Percentiles rank a stretch among this genome's conserved stretches.
Evolutionary conservation across 805 yeast genomes (phyloP).

Genomic region (Metschnikowia matae): DNA sequence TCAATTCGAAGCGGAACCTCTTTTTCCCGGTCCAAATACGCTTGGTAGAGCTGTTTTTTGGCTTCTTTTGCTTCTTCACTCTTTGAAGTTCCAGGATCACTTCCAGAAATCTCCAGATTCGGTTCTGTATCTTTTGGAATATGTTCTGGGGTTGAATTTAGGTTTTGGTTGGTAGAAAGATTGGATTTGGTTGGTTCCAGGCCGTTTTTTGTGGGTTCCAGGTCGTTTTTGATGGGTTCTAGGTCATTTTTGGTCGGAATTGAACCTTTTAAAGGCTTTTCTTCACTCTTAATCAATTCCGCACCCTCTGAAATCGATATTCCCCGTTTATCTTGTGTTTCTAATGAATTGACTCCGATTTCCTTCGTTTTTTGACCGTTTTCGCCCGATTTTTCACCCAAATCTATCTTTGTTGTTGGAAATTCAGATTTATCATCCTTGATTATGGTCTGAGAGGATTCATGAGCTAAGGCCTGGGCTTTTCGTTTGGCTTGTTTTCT

Average conservation of each 20-base stretch:
- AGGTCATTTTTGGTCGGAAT: too few species aligned
- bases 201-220: too few species aligned
- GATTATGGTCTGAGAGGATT: too few species aligned
- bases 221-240: too few species aligned
- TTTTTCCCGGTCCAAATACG: conserved; percentile 27
- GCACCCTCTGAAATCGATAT: too few species aligned
- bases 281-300: too few species aligned
- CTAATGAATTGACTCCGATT: neutral
- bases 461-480: neutral
- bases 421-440: neutral
- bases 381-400: neutral
- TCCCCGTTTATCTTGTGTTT: neutral
- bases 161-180: too few species aligned
- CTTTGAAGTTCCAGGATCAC: neutral
- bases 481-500: conserved; percentile 2
- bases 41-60: conserved; percentile 15
- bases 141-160: too few species aligned
- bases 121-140: too few species aligned
- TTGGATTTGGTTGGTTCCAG: too few species aligned
- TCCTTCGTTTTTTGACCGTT: neutral
- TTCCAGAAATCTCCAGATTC: too few species aligned
- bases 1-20: conserved; percentile 12
- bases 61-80: neutral
- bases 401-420: neutral
- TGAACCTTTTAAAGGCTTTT: too few species aligned